phyloP scores from a whole-genome alignment of 495 filamentous ascomycete species.

The Penicillium pulvis region DNA sequence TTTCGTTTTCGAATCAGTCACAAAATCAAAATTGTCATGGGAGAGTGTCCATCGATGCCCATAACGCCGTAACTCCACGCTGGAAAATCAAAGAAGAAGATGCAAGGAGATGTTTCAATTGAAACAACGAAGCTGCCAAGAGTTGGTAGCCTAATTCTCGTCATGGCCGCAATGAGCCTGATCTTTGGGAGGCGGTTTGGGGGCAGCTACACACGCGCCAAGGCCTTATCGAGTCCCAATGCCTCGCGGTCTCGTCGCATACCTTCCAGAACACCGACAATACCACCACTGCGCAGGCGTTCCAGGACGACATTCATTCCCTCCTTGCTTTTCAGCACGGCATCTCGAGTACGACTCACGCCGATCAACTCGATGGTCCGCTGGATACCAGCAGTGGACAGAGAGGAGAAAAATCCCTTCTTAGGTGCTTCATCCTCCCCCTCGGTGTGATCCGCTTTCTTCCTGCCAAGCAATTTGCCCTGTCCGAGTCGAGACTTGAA shows the following conservation, averaged over 20 bases:
- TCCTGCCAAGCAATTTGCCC: conserved; percentile 62
- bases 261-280: conserved; percentile 83
- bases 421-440: conserved; percentile 57
- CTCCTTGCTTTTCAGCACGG: conserved; percentile 83
- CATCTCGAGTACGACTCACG: conserved; percentile 77
- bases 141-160: conserved; percentile 24
- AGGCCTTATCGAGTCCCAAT: conserved; percentile 48
- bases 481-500: conserved; percentile 82
- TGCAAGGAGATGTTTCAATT: conserved; percentile 1
- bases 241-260: conserved; percentile 70
- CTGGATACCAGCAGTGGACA: conserved; percentile 82
- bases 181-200: conserved; percentile 38
- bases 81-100: conserved; percentile 20
- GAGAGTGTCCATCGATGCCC: conserved; percentile 31
- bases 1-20: conserved; percentile 1
- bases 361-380: conserved; percentile 89
- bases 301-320: conserved; percentile 96
- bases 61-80: conserved; percentile 43
- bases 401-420: conserved; percentile 65
- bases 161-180: conserved; percentile 36
- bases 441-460: conserved; percentile 36
- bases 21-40: conserved; percentile 8
- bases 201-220: conserved; percentile 50
- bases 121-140: conserved; percentile 12
- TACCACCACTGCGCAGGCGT: conserved; percentile 76